A percentile compares a stretch with the other conserved stretches of the same genome.
These are phyloP conservation scores for Platanthera guangdongensis DNA, from an alignment of 106 monocot genomes.

Conservation along the genomic window DNA sequence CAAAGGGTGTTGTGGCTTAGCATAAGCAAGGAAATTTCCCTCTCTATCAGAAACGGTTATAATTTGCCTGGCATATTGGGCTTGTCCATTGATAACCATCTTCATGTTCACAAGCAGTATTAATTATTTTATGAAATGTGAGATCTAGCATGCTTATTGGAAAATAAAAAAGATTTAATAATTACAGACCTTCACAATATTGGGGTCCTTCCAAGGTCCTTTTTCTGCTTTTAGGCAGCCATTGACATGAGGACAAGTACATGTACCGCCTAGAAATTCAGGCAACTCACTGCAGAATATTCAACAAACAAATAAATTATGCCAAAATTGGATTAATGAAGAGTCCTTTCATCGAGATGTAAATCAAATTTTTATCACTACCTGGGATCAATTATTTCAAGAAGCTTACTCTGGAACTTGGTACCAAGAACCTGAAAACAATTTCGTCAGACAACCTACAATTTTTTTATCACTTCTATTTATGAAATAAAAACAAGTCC, in stretches of 20 bases:
- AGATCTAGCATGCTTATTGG: neutral
- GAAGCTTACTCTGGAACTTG: constrained; percentile 45
- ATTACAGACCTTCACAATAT: constrained; percentile 32
- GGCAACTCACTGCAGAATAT: constrained; percentile 35
- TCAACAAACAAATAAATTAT: constrained; percentile 7
- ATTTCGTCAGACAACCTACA: neutral
- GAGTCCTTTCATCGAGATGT: neutral
- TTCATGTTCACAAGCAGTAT: constrained; percentile 5
- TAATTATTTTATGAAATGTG: neutral
- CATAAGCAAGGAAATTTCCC: constrained; percentile 40
- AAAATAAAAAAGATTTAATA: neutral
- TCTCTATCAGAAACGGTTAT: constrained; percentile 46
- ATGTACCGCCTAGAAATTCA: constrained; percentile 55
- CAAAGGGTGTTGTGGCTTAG: constrained; percentile 28
- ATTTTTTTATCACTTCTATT: neutral
- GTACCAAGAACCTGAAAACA: constrained; percentile 42
- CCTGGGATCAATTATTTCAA: constrained; percentile 49
- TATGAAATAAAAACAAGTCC: neutral
- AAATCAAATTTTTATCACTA: constrained; percentile 6
- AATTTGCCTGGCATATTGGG: constrained; percentile 38
- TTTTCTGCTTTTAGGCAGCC: constrained; percentile 50
- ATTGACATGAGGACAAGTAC: constrained; percentile 39
- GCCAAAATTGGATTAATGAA: neutral
- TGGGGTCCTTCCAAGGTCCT: constrained; percentile 58
- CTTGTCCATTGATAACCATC: constrained; percentile 47